Conservation (phyloP, 228 moss, liverwort and hornwort genomes). For the Sphagnum fallax region DNA sequence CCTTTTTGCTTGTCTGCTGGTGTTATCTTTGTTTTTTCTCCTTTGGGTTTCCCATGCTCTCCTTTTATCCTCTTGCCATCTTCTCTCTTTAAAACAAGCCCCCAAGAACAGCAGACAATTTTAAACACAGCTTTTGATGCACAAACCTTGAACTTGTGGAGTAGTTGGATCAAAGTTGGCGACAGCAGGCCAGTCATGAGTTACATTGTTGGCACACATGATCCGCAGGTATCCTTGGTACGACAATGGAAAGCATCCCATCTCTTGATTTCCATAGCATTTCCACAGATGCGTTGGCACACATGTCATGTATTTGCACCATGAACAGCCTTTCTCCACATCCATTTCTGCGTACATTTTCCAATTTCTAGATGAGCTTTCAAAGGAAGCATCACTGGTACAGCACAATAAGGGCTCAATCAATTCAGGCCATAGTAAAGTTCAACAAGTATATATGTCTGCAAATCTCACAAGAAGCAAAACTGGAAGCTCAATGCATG, state of each 20-base stretch:
- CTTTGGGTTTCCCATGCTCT: too few relatives aligned
- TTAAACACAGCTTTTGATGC: constrained; percentile 27
- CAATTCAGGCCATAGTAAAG: too few relatives aligned
- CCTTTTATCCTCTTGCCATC: too few relatives aligned
- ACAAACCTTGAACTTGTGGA: constrained; percentile 15
- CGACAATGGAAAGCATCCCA: constrained; percentile 21
- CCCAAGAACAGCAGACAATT: too few relatives aligned
- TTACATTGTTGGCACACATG: constrained; percentile 19
- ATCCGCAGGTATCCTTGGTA: constrained; percentile 10
- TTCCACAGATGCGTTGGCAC: constrained; percentile 66
- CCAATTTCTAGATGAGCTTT: neutral
- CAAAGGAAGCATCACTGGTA: neutral
- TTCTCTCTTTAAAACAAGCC: too few relatives aligned
- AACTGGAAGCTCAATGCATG: too few relatives aligned
- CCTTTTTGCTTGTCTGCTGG: too few relatives aligned
- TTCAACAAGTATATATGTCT: too few relatives aligned
- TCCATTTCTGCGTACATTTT: constrained; percentile 26
- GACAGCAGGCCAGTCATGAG: constrained; percentile 22
- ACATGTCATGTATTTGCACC: constrained; percentile 88
- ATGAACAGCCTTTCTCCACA: constrained; percentile 56
- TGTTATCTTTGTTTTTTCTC: too few relatives aligned
- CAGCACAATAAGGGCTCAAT: too few relatives aligned
- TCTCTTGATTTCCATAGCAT: constrained; percentile 41
- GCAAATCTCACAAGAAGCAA: too few relatives aligned
- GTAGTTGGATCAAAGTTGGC: constrained; percentile 14